phyloP scores from a whole-genome alignment of 352 stramenopile genomes.

The Phytophthora hibernalis region DNA sequence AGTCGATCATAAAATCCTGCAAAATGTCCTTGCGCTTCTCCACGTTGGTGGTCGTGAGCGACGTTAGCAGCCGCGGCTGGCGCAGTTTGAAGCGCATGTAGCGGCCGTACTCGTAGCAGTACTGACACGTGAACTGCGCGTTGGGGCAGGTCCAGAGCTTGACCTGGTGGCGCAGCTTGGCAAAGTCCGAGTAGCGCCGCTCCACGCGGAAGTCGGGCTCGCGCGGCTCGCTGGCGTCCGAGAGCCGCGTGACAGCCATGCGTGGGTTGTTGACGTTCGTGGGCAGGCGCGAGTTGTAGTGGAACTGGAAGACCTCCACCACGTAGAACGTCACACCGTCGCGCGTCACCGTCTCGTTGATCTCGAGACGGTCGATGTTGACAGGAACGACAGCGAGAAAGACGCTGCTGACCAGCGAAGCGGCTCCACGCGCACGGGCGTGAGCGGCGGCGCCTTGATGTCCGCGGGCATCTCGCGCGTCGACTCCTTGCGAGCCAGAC shows the following conservation, averaged over 20 bases:
- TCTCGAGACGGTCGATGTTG: constrained; percentile 62
- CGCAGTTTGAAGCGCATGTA: constrained; percentile 60
- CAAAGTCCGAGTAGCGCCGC: constrained; percentile 73
- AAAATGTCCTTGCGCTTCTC: constrained; percentile 63
- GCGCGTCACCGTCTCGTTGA: constrained; percentile 49
- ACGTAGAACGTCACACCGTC: constrained; percentile 61
- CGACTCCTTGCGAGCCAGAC: constrained; percentile 32
- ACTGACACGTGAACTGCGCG: constrained; percentile 58
- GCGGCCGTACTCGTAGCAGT: constrained; percentile 64
- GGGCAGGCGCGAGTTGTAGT: constrained; percentile 55
- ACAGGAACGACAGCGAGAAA: constrained; percentile 51
- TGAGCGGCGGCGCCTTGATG: constrained; percentile 47
- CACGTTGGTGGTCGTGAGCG: constrained; percentile 37
- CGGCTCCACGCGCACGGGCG: constrained; percentile 47
- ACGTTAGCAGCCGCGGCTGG: constrained; percentile 55
- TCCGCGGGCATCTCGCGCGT: constrained; percentile 27
- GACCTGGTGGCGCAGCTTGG: constrained; percentile 53
- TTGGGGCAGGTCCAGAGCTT: constrained; percentile 52
- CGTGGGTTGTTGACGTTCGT: constrained; percentile 56
- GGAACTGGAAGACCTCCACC: constrained; percentile 63
- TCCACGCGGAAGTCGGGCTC: constrained; percentile 62
- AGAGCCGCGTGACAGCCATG: constrained; percentile 32
- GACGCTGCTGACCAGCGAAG: constrained; percentile 43
- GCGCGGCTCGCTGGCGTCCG: constrained; percentile 25
- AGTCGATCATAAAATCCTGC: constrained; percentile 59